These are phyloP conservation scores for Bolboschoenoplectus hybrid DNA, from an alignment of 202 grass and related monocot species.

Conservation along the genomic window DNA sequence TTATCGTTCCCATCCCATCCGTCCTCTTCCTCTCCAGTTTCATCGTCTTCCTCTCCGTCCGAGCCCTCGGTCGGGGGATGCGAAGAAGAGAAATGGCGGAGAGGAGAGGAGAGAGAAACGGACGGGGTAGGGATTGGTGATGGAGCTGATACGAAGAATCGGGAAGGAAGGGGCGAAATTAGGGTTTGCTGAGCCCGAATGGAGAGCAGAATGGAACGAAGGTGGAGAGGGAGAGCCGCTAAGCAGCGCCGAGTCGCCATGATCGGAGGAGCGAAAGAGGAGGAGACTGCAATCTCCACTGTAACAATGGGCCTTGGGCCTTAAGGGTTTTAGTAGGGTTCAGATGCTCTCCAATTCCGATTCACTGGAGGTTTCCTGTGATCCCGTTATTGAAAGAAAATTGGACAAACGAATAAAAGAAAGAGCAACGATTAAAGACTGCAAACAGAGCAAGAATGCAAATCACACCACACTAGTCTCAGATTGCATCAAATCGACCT, in stretches of 20 bases:
- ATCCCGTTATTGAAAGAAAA: neutral
- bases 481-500: no score
- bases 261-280: conserved; percentile 38
- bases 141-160: neutral
- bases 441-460: no score
- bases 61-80: conserved; percentile 37
- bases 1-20: conserved; percentile 54
- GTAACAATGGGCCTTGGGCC: conserved; percentile 18
- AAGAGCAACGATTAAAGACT: no score
- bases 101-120: conserved; percentile 12
- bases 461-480: no score
- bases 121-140: neutral
- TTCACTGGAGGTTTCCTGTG: neutral
- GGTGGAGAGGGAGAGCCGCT: conserved; percentile 44
- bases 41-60: conserved; percentile 67
- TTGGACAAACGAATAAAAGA: neutral
- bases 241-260: conserved; percentile 80
- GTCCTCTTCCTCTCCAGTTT: conserved; percentile 47
- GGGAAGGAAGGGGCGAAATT: conserved; percentile 27
- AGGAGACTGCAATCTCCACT: neutral
- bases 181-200: conserved; percentile 18
- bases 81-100: conserved; percentile 35
- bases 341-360: neutral
- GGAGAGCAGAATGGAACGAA: conserved; percentile 46
- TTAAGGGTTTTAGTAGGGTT: conserved; percentile 34